phyloP scores from a whole-genome alignment of 768 basidiomycete genomes.

The Paxillus involutus region DNA sequence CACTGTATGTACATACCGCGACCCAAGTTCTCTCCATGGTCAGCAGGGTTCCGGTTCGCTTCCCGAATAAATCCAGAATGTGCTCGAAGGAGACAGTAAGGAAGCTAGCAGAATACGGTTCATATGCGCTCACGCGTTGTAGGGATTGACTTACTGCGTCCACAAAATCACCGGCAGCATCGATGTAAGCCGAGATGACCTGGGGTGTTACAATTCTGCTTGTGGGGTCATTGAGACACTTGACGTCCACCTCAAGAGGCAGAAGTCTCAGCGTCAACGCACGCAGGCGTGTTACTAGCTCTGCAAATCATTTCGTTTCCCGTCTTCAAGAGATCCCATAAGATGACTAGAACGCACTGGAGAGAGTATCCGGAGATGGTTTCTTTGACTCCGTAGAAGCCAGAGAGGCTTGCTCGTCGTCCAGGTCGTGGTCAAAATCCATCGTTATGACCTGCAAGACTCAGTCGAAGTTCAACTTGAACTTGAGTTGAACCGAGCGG shows the following conservation, averaged over 20 bases:
- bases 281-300: slow-evolving; percentile 78
- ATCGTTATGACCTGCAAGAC: slow-evolving; percentile 9
- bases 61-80: slow-evolving; percentile 81
- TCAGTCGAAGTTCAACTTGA: no score
- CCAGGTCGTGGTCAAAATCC: slow-evolving; percentile 25
- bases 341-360: slow-evolving; percentile 55
- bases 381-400: slow-evolving; percentile 45
- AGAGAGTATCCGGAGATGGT: slow-evolving; percentile 69
- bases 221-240: slow-evolving; percentile 69
- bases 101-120: slow-evolving; percentile 48
- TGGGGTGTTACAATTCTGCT: slow-evolving; percentile 81
- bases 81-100: slow-evolving; percentile 77
- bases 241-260: slow-evolving; percentile 75
- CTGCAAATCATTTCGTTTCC: slow-evolving; percentile 36
- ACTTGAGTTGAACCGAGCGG: no score
- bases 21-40: slow-evolving; percentile 83
- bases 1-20: slow-evolving; percentile 64
- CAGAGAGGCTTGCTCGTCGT: slow-evolving; percentile 44
- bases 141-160: slow-evolving; percentile 61
- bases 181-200: slow-evolving; percentile 74
- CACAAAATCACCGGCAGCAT: slow-evolving; percentile 83
- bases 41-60: slow-evolving; percentile 77
- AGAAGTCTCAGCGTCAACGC: slow-evolving; percentile 73
- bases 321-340: background rate
- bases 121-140: background rate